Evolutionary conservation across 2,329 filamentous ascomycete genomes (phyloP).

Genomic region (Neurospora sp.): DNA sequence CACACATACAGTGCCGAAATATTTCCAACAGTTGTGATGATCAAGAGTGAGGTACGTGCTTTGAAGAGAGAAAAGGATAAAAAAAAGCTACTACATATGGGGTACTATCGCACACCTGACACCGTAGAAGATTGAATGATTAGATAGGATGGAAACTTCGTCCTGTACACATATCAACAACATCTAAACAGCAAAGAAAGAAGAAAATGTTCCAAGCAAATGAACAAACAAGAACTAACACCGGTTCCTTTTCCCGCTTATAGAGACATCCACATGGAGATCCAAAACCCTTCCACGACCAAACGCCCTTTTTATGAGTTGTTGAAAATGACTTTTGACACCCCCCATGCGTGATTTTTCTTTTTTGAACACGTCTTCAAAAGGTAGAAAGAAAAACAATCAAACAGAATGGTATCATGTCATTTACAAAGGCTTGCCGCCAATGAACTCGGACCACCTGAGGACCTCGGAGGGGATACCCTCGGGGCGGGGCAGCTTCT

Average conservation of each 20-base stretch:
- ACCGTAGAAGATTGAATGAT: background rate
- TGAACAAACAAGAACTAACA: background rate
- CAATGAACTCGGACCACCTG: conserved; percentile 92
- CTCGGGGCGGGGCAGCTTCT: conserved; percentile 82
- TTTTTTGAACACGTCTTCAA: conserved; percentile 2
- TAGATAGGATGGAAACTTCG: background rate
- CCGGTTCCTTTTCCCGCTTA: background rate
- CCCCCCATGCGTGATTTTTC: background rate
- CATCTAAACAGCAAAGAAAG: background rate
- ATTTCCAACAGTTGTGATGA: background rate
- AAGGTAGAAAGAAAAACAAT: conserved; percentile 1
- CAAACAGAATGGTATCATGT: background rate
- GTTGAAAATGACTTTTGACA: background rate
- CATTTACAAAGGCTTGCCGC: conserved; percentile 66
- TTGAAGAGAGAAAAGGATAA: background rate
- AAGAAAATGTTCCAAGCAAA: background rate
- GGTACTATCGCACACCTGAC: background rate
- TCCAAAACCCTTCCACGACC: background rate
- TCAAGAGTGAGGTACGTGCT: background rate
- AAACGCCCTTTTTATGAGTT: background rate
- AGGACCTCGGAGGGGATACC: conserved; percentile 87
- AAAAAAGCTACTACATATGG: background rate
- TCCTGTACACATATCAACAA: background rate
- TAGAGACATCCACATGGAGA: background rate
- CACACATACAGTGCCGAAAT: background rate